Evolutionary conservation across 2,329 filamentous ascomycete genomes (phyloP).

Genomic region (Emergomyces orientalis): DNA sequence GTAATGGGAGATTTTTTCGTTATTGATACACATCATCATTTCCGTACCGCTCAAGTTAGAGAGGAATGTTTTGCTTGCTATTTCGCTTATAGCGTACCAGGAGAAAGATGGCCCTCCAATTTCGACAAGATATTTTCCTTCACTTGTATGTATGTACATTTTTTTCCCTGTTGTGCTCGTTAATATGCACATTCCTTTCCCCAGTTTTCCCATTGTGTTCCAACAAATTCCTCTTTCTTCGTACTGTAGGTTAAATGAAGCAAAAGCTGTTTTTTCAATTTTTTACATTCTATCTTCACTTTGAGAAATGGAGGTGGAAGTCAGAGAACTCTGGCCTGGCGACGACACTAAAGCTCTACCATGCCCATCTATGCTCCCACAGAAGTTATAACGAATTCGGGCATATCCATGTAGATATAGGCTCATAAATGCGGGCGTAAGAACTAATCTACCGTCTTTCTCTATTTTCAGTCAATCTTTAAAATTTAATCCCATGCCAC

Average conservation of each 20-base stretch:
- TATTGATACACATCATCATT: neutral
- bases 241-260: neutral
- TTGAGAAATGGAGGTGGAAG: too few relatives aligned
- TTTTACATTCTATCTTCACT: too few relatives aligned
- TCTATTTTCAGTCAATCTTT: too few relatives aligned
- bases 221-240: neutral
- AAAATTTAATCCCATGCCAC: too few relatives aligned
- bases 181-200: neutral
- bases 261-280: neutral
- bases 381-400: too few relatives aligned
- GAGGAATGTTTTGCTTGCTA: neutral
- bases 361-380: too few relatives aligned
- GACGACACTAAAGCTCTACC: too few relatives aligned
- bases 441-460: too few relatives aligned
- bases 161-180: neutral
- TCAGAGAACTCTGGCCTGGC: too few relatives aligned
- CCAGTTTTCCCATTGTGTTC: too few relatives aligned
- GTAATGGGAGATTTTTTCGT: neutral
- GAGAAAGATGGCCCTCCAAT: neutral
- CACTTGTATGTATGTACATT: neutral
- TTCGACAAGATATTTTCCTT: neutral
- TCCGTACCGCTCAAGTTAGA: neutral
- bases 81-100: neutral
- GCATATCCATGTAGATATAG: too few relatives aligned
- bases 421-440: too few relatives aligned